Conservation (phyloP, 2,329 filamentous ascomycete species). For the Ophioceras dolichostomum region DNA sequence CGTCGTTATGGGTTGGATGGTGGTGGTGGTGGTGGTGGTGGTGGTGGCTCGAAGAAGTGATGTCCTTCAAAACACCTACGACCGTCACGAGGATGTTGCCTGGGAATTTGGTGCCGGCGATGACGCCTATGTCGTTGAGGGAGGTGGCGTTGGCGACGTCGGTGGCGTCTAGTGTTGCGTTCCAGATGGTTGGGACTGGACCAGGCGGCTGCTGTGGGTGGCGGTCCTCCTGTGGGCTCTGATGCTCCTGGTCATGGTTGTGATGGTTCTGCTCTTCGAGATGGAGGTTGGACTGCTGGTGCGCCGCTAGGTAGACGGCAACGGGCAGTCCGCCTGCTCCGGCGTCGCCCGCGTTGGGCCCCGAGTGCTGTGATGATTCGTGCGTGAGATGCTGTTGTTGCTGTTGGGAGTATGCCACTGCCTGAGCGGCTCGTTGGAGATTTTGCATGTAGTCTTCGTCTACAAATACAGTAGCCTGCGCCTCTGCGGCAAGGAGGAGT, state of each 20-base stretch:
- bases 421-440: too few species aligned
- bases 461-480: conserved; percentile 5
- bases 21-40: too few species aligned
- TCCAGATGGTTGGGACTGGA: too few species aligned
- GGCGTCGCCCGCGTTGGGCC: too few species aligned
- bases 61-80: conserved; percentile 55
- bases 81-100: conserved; percentile 46
- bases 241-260: too few species aligned
- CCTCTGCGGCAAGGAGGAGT: conserved; percentile 39
- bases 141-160: conserved; percentile 30
- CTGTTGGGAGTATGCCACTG: too few species aligned
- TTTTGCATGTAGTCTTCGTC: conserved; percentile 5
- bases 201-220: too few species aligned
- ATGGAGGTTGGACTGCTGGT: conserved; percentile 48
- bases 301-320: conserved; percentile 57
- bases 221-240: too few species aligned
- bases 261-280: too few species aligned
- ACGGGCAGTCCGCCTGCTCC: too few species aligned
- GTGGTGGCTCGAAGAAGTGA: too few species aligned
- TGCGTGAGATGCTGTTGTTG: conserved; percentile 1
- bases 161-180: conserved; percentile 52
- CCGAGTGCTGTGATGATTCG: conserved; percentile 3
- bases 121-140: conserved; percentile 48
- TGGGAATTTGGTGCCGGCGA: conserved; percentile 48
- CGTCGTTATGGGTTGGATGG: too few species aligned